These are phyloP conservation scores for Royoungia palumana DNA, from an alignment of 768 basidiomycete genomes.

Conservation along the genomic window DNA sequence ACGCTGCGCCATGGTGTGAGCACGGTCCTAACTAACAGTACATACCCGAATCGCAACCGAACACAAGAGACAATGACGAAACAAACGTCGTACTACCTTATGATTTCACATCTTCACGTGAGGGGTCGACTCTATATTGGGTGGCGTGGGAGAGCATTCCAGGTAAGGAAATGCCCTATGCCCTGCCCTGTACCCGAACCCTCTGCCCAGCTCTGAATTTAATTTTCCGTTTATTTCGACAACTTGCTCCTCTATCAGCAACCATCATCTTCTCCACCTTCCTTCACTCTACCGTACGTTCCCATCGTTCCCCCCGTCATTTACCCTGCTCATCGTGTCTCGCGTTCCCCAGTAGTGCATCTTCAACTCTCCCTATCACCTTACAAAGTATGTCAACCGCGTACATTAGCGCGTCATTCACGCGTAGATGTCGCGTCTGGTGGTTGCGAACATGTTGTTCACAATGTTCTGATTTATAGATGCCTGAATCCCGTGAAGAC, in stretches of 20 bases:
- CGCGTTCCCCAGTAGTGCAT: slow-evolving; percentile 12
- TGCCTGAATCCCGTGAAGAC: slow-evolving; percentile 85
- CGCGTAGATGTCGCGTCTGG: slow-evolving; percentile 33
- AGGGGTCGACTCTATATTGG: slow-evolving; percentile 5
- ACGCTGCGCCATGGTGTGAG: background rate
- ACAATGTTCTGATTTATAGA: slow-evolving; percentile 40
- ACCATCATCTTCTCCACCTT: slow-evolving; percentile 43
- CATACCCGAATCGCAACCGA: no score
- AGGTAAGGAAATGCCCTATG: slow-evolving; percentile 29
- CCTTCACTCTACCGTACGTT: slow-evolving; percentile 44
- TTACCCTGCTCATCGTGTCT: slow-evolving; percentile 35
- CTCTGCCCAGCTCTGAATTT: slow-evolving; percentile 74
- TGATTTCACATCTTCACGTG: slow-evolving; percentile 11
- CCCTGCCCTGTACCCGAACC: slow-evolving; percentile 53
- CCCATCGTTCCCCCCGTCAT: slow-evolving; percentile 29
- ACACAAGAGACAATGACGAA: background rate
- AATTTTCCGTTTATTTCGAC: slow-evolving; percentile 53
- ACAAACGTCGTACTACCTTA: slow-evolving; percentile 1
- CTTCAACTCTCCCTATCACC: slow-evolving; percentile 19
- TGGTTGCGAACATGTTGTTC: slow-evolving; percentile 15
- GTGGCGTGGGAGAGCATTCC: slow-evolving; percentile 25
- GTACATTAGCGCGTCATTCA: slow-evolving; percentile 32
- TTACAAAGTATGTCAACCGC: slow-evolving; percentile 41
- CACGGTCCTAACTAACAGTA: no score
- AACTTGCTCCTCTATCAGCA: slow-evolving; percentile 42